Base-by-base conservation (phyloP, 2,329 filamentous ascomycete genomes). In the Ceratocystis albifundus region DNA sequence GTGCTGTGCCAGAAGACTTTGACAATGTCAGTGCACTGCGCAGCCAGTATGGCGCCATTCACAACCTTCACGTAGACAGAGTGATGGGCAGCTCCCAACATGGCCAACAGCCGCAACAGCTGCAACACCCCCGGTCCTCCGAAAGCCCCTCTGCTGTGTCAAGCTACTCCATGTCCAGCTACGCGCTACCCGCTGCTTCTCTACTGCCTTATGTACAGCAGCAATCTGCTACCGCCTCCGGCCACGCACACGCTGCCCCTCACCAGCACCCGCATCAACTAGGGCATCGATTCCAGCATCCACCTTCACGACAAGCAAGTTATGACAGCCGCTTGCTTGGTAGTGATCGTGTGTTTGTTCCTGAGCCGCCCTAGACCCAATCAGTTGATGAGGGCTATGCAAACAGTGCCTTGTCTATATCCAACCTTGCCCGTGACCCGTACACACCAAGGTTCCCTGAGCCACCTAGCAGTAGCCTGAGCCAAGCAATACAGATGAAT, bases 1-100 rank as follows among this genome's bases (percentile, higher is more conserved):
- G 85, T 66, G 85, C 86, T 2, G 83, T 88, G 3, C 86, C 86
- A 7, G 85, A 88, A 69, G 84, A 85, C 70, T 88, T 88, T 69
- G 85, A 88, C 73, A 88, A 86, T 70, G 80, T 88, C 2, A 84
- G 87, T 72, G 86, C 85, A 15, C 76, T 88, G 17, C 86, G 88
- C 72, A 86, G 84, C 22, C 84, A 84, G 3, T 87, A 87, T 69
- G 84, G 84, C 8, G 84, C 84, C 4, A 80, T 84, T 15, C 46
- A 32, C 46, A 55, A 44, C 44, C 62, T 44, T n/a, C 62, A 22
- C n/a, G 12, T 48, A 36, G 30, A 64, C 62, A 20, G 44, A 46
- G 8, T 64, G 17, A 10, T 68, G 74, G 74, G 22, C 77, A 77
- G 53, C 76, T 78, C 64, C 73, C 74, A 61, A n/a, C 45, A 63